Conservation (phyloP, 2,329 filamentous ascomycete genomes). For the Amylocarpus encephaloides region DNA sequence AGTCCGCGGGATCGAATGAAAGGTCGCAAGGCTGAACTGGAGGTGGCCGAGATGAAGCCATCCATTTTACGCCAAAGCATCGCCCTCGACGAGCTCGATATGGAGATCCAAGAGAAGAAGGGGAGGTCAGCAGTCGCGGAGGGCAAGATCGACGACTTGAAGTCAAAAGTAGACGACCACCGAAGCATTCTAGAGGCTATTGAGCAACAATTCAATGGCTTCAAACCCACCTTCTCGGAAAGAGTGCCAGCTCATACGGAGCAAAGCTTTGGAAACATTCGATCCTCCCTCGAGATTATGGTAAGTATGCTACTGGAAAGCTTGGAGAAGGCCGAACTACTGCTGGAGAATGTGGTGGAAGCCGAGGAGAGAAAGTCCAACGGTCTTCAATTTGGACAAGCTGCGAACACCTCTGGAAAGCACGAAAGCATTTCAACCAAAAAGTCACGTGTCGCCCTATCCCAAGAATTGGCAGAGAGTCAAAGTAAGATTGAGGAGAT, state of each 20-base stretch:
- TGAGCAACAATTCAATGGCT: neutral
- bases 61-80: neutral
- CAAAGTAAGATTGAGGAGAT: constrained; percentile 2
- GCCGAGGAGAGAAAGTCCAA: neutral
- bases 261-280: neutral
- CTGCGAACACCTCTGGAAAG: neutral
- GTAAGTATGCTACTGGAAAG: constrained; percentile 1
- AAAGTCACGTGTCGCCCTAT: neutral
- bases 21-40: constrained; percentile 5
- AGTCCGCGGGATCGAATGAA: neutral
- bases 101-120: constrained; percentile 1
- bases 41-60: constrained; percentile 5
- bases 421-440: neutral
- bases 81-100: neutral
- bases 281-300: neutral
- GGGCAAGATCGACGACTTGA: neutral
- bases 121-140: neutral
- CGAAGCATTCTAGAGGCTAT: neutral
- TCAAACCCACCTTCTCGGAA: neutral
- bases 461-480: neutral
- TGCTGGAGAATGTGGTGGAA: neutral
- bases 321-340: neutral
- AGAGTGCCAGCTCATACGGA: neutral
- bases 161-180: neutral
- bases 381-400: neutral